Conservation (phyloP, 192 early-diverging fungal species). For the Coemansia sp. region DNA sequence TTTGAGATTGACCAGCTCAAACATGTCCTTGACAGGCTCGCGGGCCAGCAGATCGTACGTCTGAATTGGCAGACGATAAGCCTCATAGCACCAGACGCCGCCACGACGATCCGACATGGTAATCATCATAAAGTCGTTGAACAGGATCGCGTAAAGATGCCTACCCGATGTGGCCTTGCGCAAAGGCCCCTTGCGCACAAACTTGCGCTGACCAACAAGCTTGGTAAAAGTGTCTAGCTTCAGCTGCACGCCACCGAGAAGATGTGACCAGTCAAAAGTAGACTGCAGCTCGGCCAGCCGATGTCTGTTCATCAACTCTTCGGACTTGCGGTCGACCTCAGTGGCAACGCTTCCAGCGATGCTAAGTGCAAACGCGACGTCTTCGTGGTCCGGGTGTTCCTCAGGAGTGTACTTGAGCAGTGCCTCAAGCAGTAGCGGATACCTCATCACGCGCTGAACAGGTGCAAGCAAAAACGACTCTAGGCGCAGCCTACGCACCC, state of each 20-base stretch:
- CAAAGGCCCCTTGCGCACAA: conserved; percentile 53
- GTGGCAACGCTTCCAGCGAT: conserved; percentile 45
- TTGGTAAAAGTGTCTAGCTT: conserved; percentile 48
- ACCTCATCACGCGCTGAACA: conserved; percentile 51
- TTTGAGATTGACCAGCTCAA: conserved; percentile 50
- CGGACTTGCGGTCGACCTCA: conserved; percentile 51
- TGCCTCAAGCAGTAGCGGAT: conserved; percentile 47
- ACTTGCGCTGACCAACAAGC: conserved; percentile 49
- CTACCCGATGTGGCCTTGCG: conserved; percentile 49
- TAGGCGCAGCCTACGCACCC: conserved; percentile 38
- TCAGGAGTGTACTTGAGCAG: conserved; percentile 50
- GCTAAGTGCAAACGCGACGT: conserved; percentile 49
- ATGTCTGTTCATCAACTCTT: conserved; percentile 48
- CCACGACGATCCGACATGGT: conserved; percentile 46
- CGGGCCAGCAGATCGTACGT: conserved; percentile 49
- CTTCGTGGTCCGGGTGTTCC: conserved; percentile 45
- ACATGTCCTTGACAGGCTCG: conserved; percentile 49
- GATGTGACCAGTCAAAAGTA: conserved; percentile 49
- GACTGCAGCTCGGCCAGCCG: conserved; percentile 48
- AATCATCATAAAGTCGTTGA: conserved; percentile 56
- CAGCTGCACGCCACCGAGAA: conserved; percentile 51
- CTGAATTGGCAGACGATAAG: conserved; percentile 49
- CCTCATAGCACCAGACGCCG: conserved; percentile 49
- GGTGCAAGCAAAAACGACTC: conserved; percentile 51
- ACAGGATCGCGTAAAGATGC: conserved; percentile 49